These are phyloP conservation scores for Mortierella hygrophila DNA, from an alignment of 192 early-diverging fungal species.

Conservation along the genomic window DNA sequence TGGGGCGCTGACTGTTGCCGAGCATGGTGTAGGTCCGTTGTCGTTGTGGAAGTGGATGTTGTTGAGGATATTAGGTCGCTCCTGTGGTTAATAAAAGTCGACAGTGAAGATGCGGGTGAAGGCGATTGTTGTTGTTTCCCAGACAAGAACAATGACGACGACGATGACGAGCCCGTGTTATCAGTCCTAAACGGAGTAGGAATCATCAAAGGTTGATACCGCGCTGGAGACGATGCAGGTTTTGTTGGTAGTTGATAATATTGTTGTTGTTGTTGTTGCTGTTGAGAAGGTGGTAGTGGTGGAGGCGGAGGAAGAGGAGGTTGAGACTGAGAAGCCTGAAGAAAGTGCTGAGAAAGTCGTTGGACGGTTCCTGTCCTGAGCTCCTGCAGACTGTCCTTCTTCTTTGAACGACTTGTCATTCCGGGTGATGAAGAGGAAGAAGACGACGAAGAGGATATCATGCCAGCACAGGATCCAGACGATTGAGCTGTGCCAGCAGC, in stretches of 20 bases:
- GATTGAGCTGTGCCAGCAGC: slow-evolving; percentile 1
- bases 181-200: slow-evolving; percentile 23
- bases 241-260: neutral
- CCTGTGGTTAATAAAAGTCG: neutral
- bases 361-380: slow-evolving; percentile 44
- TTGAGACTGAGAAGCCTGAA: slow-evolving; percentile 21
- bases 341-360: slow-evolving; percentile 46
- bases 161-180: neutral
- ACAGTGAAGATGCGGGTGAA: slow-evolving; percentile 10
- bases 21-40: slow-evolving; percentile 6
- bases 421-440: neutral
- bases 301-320: neutral
- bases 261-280: neutral
- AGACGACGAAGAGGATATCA: neutral
- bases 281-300: neutral
- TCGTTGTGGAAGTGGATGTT: neutral
- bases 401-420: slow-evolving; percentile 22
- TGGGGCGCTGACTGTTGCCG: slow-evolving; percentile 43
- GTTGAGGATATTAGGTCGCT: slow-evolving; percentile 8
- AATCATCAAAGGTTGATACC: slow-evolving; percentile 34
- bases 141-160: neutral
- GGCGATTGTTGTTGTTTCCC: neutral
- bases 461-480: neutral
- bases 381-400: slow-evolving; percentile 37
- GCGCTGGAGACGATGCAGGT: slow-evolving; percentile 21